These are phyloP conservation scores for Tetrapisispora arboricola DNA, from an alignment of 805 yeast genomes.

Conservation along the genomic window DNA sequence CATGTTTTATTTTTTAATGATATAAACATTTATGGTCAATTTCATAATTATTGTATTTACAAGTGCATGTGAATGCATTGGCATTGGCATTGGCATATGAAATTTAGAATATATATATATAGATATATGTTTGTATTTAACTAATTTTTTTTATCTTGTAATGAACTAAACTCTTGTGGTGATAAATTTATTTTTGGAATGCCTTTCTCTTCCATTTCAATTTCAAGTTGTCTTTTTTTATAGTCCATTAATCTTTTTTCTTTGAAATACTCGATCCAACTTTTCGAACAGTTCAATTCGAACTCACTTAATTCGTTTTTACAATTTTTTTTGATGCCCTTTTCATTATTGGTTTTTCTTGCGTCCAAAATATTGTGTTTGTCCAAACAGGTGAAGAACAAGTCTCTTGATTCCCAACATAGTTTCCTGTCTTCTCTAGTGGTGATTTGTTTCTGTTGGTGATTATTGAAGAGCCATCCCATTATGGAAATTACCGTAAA, in stretches of 20 bases:
- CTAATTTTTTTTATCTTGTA: too few species aligned
- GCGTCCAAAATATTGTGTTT: constrained; percentile 50
- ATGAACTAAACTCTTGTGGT: constrained; percentile 2
- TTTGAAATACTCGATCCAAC: constrained; percentile 87
- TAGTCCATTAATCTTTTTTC: constrained; percentile 76
- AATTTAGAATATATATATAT: too few species aligned
- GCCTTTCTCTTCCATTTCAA: constrained; percentile 2
- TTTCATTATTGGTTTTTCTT: constrained; percentile 40
- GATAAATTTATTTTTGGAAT: background rate
- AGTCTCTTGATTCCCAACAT: constrained; percentile 89
- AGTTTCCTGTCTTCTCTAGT: constrained; percentile 51
- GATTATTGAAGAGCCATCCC: background rate
- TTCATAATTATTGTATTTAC: too few species aligned
- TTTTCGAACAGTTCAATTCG: constrained; percentile 65
- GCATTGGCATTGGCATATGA: too few species aligned
- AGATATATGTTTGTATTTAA: too few species aligned
- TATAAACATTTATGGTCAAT: too few species aligned
- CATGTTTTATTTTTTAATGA: too few species aligned
- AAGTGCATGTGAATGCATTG: too few species aligned
- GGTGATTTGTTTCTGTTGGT: background rate
- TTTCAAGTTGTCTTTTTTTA: constrained; percentile 27
- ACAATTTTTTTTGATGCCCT: constrained; percentile 46
- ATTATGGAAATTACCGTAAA: background rate
- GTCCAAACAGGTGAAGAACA: constrained; percentile 65
- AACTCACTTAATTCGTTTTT: constrained; percentile 46